phyloP scores from a whole-genome alignment of 345 rosid genomes.

The Nephelium lappaceum region DNA sequence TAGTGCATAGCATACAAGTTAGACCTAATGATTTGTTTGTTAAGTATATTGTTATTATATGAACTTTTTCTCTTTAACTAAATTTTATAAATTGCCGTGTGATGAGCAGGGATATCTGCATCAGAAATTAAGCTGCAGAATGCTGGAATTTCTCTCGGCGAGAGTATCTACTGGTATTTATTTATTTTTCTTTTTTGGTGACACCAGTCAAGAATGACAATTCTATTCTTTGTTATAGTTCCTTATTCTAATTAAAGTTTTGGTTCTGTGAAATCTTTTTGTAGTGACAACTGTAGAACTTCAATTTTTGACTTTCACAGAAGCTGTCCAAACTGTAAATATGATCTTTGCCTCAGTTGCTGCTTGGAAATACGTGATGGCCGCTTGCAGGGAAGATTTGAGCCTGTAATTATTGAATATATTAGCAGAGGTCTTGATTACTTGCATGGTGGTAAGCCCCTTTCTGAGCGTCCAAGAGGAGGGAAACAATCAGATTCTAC shows the following conservation, averaged over 20 bases:
- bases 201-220: not conserved
- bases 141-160: slow-evolving; percentile 26
- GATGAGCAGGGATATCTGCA: slow-evolving; percentile 26
- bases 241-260: not conserved
- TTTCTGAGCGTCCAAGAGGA: not conserved
- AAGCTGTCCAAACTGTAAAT: slow-evolving; percentile 44
- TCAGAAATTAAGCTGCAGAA: slow-evolving; percentile 18
- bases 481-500: not conserved
- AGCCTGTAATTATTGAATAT: slow-evolving; percentile 26
- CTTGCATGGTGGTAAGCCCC: slow-evolving; percentile 36
- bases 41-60: not conserved
- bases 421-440: slow-evolving; percentile 11
- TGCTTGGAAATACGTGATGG: slow-evolving; percentile 45
- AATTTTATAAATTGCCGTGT: not conserved
- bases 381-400: slow-evolving; percentile 27
- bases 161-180: slow-evolving; percentile 47
- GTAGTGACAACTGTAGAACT: slow-evolving; percentile 51
- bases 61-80: not conserved
- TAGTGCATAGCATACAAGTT: no score
- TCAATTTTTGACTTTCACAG: slow-evolving; percentile 46
- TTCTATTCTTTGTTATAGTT: not conserved
- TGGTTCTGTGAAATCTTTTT: not conserved
- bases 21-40: not conserved
- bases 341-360: slow-evolving; percentile 48
- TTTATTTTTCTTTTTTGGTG: not conserved